Percentiles rank a stretch among this genome's conserved stretches.
phyloP scores from a whole-genome alignment of 805 yeast species.

The Metschnikowia cubensis region DNA sequence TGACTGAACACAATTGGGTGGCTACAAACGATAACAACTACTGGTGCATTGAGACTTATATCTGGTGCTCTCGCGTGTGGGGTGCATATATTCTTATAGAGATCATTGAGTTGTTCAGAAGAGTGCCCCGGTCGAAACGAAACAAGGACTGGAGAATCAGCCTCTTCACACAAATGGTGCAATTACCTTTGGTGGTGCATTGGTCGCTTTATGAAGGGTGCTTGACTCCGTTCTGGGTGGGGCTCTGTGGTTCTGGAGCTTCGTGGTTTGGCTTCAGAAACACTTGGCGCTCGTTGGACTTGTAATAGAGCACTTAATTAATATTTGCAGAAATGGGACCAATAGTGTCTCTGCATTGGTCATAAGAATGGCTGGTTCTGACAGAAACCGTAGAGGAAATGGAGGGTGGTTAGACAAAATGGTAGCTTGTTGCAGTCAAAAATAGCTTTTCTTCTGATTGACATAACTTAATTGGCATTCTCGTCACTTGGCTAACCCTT shows the following conservation, averaged over 20 bases:
- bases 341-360: too few species aligned
- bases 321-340: not conserved
- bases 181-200: constrained; percentile 41
- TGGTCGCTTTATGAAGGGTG: constrained; percentile 45
- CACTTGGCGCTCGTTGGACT: constrained; percentile 34
- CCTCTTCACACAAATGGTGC: constrained; percentile 36
- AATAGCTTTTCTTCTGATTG: too few species aligned
- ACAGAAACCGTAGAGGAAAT: not conserved
- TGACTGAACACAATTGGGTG: constrained; percentile 44
- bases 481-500: not conserved
- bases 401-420: too few species aligned
- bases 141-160: constrained; percentile 32
- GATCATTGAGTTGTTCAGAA: constrained; percentile 37
- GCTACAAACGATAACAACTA: constrained; percentile 37
- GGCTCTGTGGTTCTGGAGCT: constrained; percentile 43
- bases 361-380: too few species aligned
- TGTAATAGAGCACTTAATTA: constrained; percentile 8
- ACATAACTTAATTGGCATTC: too few species aligned
- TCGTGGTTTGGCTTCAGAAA: constrained; percentile 40
- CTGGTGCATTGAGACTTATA: constrained; percentile 42
- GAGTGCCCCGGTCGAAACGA: constrained; percentile 38
- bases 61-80: constrained; percentile 45
- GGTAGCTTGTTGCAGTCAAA: too few species aligned
- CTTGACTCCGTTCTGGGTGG: constrained; percentile 45
- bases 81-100: constrained; percentile 39